phyloP scores from a whole-genome alignment of 208 protist genomes.

The Endotrypanum monterogeii region DNA sequence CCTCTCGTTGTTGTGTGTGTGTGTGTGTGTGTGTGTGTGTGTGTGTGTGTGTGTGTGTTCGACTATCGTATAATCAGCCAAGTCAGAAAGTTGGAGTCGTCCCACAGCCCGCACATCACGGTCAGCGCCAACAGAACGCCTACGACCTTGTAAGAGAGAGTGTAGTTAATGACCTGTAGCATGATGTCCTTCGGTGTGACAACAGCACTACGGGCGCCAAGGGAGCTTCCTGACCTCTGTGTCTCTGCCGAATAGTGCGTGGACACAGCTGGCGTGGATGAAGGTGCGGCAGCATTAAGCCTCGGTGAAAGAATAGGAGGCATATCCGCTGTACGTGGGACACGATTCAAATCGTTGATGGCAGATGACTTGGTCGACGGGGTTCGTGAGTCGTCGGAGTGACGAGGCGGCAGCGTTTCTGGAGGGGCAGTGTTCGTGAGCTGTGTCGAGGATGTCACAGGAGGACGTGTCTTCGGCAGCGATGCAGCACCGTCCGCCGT shows the following conservation, averaged over 20 bases:
- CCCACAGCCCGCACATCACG: constrained; percentile 67
- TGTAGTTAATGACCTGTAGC: constrained; percentile 45
- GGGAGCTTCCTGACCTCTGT: not conserved
- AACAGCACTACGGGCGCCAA: not conserved
- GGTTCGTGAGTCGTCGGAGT: constrained; percentile 5
- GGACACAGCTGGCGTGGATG: not conserved
- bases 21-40: not conserved
- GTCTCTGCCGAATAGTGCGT: not conserved
- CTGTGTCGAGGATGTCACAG: constrained; percentile 29
- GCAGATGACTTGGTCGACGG: not conserved
- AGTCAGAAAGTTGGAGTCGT: constrained; percentile 51
- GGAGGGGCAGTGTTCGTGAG: constrained; percentile 32
- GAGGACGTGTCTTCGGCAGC: constrained; percentile 31
- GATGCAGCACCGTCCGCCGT: constrained; percentile 9
- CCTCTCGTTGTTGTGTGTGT: too few species aligned
- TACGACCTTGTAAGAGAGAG: constrained; percentile 44
- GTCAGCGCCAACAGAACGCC: constrained; percentile 51
- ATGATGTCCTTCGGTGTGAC: constrained; percentile 23
- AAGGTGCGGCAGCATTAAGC: not conserved
- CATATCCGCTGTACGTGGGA: not conserved
- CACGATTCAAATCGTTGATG: not conserved
- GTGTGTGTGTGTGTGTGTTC: constrained; percentile 5
- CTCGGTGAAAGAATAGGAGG: not conserved
- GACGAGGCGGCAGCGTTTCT: constrained; percentile 29
- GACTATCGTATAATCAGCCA: constrained; percentile 38